phyloP scores from a whole-genome alignment of 768 basidiomycete species.

The Xanthoconium stramineum region DNA sequence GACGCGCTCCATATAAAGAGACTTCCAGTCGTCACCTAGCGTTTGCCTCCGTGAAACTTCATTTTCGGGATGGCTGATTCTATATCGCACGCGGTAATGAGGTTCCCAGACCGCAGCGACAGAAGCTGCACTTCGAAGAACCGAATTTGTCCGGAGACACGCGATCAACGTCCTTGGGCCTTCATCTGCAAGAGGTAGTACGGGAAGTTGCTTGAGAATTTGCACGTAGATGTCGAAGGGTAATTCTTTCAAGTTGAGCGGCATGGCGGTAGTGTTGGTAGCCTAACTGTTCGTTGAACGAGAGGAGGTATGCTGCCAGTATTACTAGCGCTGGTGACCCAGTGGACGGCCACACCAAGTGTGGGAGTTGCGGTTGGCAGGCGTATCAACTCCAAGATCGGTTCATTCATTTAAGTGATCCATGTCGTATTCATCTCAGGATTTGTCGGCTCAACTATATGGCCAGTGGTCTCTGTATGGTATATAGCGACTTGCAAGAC shows the following conservation, averaged over 20 bases:
- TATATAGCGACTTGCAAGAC: too few species aligned
- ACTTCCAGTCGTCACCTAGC: slow-evolving; percentile 41
- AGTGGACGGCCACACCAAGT: neutral
- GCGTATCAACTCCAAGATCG: too few species aligned
- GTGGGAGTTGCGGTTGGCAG: neutral
- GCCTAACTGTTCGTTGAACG: neutral
- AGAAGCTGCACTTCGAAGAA: slow-evolving; percentile 45
- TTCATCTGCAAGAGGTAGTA: slow-evolving; percentile 18
- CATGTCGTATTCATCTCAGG: too few species aligned
- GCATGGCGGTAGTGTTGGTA: slow-evolving; percentile 12
- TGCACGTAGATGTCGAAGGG: slow-evolving; percentile 37
- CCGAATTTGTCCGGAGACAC: slow-evolving; percentile 38
- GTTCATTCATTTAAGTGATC: too few species aligned
- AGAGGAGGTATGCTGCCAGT: neutral
- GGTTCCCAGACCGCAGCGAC: slow-evolving; percentile 46
- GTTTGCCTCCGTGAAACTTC: slow-evolving; percentile 36
- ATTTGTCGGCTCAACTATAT: too few species aligned
- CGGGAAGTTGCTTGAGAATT: slow-evolving; percentile 36
- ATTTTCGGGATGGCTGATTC: slow-evolving; percentile 33
- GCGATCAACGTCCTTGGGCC: slow-evolving; percentile 35
- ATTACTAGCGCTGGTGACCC: too few species aligned
- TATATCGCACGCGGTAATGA: slow-evolving; percentile 51
- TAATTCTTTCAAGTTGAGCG: slow-evolving; percentile 14
- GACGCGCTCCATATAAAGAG: slow-evolving; percentile 44
- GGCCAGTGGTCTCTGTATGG: too few species aligned